Conservation (phyloP, 78 protist genomes). For the Speleostelium caveatum region DNA sequence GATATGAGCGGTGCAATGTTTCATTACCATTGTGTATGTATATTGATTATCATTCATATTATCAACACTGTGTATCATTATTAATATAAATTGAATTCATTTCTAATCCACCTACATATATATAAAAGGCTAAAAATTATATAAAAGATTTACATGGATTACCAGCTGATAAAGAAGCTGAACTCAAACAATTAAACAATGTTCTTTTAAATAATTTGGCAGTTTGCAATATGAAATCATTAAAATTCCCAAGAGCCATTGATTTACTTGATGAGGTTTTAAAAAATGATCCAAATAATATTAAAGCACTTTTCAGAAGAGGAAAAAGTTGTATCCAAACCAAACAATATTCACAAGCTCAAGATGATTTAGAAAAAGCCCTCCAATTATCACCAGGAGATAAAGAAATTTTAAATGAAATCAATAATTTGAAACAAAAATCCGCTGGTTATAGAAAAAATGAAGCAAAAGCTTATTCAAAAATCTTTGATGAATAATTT, state of each 20-base stretch:
- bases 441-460: not conserved
- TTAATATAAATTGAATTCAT: not conserved
- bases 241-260: constrained; percentile 25
- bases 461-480: constrained; percentile 32
- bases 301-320: constrained; percentile 73
- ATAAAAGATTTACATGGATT: constrained; percentile 47
- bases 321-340: constrained; percentile 52
- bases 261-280: constrained; percentile 48
- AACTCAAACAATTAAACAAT: constrained; percentile 13
- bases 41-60: not conserved
- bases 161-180: constrained; percentile 4
- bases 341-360: constrained; percentile 47
- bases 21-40: constrained; percentile 50
- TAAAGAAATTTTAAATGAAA: constrained; percentile 51
- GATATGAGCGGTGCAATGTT: constrained; percentile 36
- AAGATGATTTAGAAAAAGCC: constrained; percentile 60
- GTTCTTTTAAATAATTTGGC: constrained; percentile 64
- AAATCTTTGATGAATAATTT: constrained; percentile 65
- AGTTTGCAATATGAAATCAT: constrained; percentile 47
- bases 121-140: constrained; percentile 36
- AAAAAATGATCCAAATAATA: constrained; percentile 61
- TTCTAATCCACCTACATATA: not conserved
- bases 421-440: not conserved
- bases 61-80: not conserved
- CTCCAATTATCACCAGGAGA: constrained; percentile 32